Evolutionary conservation across 768 basidiomycete species (phyloP).

Genomic region (Suillus americanus): DNA sequence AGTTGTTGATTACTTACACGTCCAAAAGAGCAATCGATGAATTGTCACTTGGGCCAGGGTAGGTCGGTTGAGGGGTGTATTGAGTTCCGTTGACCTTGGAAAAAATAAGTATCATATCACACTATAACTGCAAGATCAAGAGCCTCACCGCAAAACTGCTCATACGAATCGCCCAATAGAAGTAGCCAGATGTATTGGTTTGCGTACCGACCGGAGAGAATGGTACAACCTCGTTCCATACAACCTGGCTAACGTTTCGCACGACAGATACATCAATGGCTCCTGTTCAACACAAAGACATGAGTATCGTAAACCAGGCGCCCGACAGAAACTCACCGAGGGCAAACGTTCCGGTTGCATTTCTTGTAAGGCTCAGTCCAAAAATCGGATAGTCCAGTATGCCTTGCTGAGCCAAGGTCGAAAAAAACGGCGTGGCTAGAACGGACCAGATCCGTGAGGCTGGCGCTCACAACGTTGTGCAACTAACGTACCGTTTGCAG

Average conservation of each 20-base stretch:
- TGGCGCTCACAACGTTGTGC: background rate
- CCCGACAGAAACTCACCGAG: slow-evolving; percentile 43
- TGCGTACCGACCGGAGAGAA: slow-evolving; percentile 64
- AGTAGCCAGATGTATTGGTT: slow-evolving; percentile 64
- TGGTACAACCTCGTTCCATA: slow-evolving; percentile 74
- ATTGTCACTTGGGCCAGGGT: slow-evolving; percentile 53
- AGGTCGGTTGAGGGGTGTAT: slow-evolving; percentile 60
- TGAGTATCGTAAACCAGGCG: background rate
- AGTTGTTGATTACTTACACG: slow-evolving; percentile 46
- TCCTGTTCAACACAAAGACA: slow-evolving; percentile 42
- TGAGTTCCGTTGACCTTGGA: slow-evolving; percentile 55
- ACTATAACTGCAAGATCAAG: background rate
- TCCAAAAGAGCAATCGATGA: slow-evolving; percentile 70
- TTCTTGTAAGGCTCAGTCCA: slow-evolving; percentile 63
- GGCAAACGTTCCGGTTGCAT: slow-evolving; percentile 60
- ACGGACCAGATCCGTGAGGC: background rate
- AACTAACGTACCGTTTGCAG: slow-evolving; percentile 47
- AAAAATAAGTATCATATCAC: slow-evolving; percentile 6
- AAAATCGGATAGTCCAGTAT: slow-evolving; percentile 74
- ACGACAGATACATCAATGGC: slow-evolving; percentile 75
- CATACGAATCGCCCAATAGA: slow-evolving; percentile 74
- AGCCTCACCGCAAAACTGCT: slow-evolving; percentile 50
- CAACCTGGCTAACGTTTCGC: slow-evolving; percentile 53
- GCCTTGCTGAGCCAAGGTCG: slow-evolving; percentile 60
- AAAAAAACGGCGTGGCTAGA: slow-evolving; percentile 68